Conservation (phyloP, 106 monocot genomes). For the Xerophyta viscosa region DNA sequence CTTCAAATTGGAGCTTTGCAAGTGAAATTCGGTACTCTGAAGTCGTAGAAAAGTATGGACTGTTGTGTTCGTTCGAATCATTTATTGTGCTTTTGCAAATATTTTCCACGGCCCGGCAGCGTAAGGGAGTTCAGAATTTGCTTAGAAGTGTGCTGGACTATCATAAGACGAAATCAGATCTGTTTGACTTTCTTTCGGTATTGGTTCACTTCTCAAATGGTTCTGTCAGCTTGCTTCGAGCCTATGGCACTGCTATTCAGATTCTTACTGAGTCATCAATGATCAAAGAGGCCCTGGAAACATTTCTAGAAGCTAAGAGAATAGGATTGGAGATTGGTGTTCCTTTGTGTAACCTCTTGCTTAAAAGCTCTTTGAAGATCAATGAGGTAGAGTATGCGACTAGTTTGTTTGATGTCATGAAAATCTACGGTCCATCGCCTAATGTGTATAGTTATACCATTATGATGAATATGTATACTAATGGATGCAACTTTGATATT, state of each 20-base stretch:
- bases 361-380: slow-evolving; percentile 17
- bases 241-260: slow-evolving; percentile 3
- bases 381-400: background rate
- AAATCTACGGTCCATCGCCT: slow-evolving; percentile 16
- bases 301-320: slow-evolving; percentile 6
- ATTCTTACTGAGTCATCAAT: slow-evolving; percentile 7
- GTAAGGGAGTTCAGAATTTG: slow-evolving; percentile 9
- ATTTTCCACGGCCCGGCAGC: slow-evolving; percentile 11
- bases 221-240: slow-evolving; percentile 10
- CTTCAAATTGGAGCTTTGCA: slow-evolving; percentile 8
- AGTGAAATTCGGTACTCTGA: slow-evolving; percentile 7
- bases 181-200: slow-evolving; percentile 3
- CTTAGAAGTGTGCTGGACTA: slow-evolving; percentile 8
- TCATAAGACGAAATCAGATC: background rate
- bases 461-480: slow-evolving; percentile 19
- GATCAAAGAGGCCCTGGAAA: slow-evolving; percentile 12
- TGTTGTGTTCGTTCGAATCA: slow-evolving; percentile 8
- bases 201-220: slow-evolving; percentile 9
- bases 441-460: slow-evolving; percentile 31
- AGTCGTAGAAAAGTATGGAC: slow-evolving; percentile 9
- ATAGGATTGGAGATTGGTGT: slow-evolving; percentile 8
- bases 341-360: slow-evolving; percentile 20
- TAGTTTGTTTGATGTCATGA: slow-evolving; percentile 18
- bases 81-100: slow-evolving; percentile 12
- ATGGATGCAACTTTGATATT: slow-evolving; percentile 2